Base-by-base conservation (phyloP, 495 filamentous ascomycete genomes). In the Hypoxylon cercidicola region DNA sequence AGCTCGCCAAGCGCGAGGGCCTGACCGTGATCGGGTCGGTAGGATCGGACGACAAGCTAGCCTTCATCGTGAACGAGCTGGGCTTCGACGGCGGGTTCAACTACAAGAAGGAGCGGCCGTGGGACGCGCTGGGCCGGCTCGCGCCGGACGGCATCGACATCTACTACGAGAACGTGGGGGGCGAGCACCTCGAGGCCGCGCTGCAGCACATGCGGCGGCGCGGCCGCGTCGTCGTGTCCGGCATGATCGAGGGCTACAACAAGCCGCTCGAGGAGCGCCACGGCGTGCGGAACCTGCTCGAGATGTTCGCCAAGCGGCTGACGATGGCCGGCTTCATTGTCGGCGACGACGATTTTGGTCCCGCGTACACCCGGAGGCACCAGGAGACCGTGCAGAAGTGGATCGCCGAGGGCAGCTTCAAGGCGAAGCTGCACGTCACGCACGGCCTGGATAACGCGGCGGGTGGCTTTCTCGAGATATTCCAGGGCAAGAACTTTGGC, bases 161-260 rank as follows among this genome's bases (percentile, higher is more conserved):
- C 74, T 97, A 97, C 79, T 97, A 89, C 70, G 93, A 97, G 74
- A 97, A 96, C 63, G 93, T 97, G 13, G 93, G 93, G 11, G 93
- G 93, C 10, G 91, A 93, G 81, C 88, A 92, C 63, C 79, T 97
- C 23, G 90, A 93, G 64, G 92, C 90, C 13, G 84, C 90, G 1
- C 70, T 97, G 10, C 80, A 85, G 12, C 77, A 78, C 32, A 75
- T 95, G 74, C 93, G 90, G 32, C 49, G 77, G 37, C 87, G 78
- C 59, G 93, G 92, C 1, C 82, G 93, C 19, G 84, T 96, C 34
- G 73, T 88, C 76, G 80, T 75, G 55, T 86, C 74, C 53, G 79
- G 81, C 13, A 82, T 82, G 75, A 77, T 95, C 73, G 89, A 89
- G 3, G 83, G 90, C 62, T 97, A 97, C 82, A 97, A 93, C 80